Evolutionary conservation across 1,284 basidiomycete genomes (phyloP).

Genomic region (Ustilago tritici): DNA sequence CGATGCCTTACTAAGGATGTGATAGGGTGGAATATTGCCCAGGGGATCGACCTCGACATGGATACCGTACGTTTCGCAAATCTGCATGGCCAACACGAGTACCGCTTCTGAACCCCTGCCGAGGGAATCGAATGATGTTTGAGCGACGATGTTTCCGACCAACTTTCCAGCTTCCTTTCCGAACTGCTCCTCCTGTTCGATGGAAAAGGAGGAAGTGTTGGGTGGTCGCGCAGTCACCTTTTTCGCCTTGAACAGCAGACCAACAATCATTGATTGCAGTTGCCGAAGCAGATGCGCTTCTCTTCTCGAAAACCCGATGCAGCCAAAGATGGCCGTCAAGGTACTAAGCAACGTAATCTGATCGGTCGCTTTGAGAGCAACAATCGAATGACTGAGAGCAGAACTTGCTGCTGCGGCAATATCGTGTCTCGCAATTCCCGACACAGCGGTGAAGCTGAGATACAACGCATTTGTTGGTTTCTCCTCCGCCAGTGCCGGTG

Average conservation of each 20-base stretch:
- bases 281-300: conserved; percentile 62
- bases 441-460: conserved; percentile 47
- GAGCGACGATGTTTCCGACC: conserved; percentile 50
- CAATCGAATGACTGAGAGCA: conserved; percentile 58
- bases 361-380: conserved; percentile 61
- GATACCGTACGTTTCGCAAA: conserved; percentile 67
- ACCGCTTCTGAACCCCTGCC: conserved; percentile 56
- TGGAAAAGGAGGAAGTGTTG: conserved; percentile 29
- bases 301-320: conserved; percentile 60
- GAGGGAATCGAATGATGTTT: conserved; percentile 38
- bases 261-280: conserved; percentile 56
- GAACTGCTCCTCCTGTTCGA: conserved; percentile 34
- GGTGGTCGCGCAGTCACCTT: conserved; percentile 21
- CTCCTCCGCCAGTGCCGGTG: conserved; percentile 60
- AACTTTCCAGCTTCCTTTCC: conserved; percentile 23
- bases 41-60: conserved; percentile 61
- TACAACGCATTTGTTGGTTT: conserved; percentile 53
- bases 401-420: conserved; percentile 59
- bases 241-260: conserved; percentile 50
- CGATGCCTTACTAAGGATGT: conserved; percentile 57
- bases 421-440: conserved; percentile 61
- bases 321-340: conserved; percentile 60
- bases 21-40: conserved; percentile 48
- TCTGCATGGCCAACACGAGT: conserved; percentile 62
- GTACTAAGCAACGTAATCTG: conserved; percentile 62